A percentile compares a stretch with the other conserved stretches of the same genome.
Conservation (phyloP, 768 basidiomycete genomes). For the Serendipita indica region DNA sequence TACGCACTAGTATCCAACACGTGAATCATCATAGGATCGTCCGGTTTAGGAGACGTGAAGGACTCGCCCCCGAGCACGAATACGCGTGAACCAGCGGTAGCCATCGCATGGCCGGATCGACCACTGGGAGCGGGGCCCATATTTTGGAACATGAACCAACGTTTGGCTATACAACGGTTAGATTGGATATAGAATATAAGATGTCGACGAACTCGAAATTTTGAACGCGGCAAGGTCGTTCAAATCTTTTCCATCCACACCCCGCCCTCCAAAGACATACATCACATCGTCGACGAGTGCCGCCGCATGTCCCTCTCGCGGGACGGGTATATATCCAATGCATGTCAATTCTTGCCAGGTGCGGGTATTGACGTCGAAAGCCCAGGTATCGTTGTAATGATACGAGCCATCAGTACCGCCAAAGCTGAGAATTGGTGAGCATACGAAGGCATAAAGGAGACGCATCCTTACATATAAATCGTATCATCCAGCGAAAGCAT, state of each 20-base stretch:
- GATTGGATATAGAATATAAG: constrained; percentile 11
- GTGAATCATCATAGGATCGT: constrained; percentile 73
- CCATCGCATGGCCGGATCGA: constrained; percentile 97
- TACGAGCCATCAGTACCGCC: constrained; percentile 98
- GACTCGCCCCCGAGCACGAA: constrained; percentile 94
- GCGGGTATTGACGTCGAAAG: constrained; percentile 65
- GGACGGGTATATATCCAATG: constrained; percentile 92
- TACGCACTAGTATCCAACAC: constrained; percentile 86
- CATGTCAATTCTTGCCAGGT: constrained; percentile 87
- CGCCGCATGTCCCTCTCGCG: constrained; percentile 92
- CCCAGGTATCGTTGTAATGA: constrained; percentile 99
- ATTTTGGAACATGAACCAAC: constrained; percentile 99
- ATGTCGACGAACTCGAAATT: constrained; percentile 55
- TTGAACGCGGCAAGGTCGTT: constrained; percentile 94
- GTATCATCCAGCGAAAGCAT: constrained; percentile 71
- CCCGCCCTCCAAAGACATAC: constrained; percentile 93
- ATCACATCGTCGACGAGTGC: constrained; percentile 94
- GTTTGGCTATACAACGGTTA: constrained; percentile 45
- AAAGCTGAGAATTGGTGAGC: constrained; percentile 41
- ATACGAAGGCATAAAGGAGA: constrained; percentile 14
- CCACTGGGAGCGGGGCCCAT: constrained; percentile 94
- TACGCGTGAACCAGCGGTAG: constrained; percentile 72
- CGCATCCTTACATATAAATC: constrained; percentile 55
- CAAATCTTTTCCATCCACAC: constrained; percentile 92
- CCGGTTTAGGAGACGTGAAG: constrained; percentile 50